These are phyloP conservation scores for Akanthomyces muscarius DNA, from an alignment of 2,329 filamentous ascomycete species.

Conservation along the genomic window DNA sequence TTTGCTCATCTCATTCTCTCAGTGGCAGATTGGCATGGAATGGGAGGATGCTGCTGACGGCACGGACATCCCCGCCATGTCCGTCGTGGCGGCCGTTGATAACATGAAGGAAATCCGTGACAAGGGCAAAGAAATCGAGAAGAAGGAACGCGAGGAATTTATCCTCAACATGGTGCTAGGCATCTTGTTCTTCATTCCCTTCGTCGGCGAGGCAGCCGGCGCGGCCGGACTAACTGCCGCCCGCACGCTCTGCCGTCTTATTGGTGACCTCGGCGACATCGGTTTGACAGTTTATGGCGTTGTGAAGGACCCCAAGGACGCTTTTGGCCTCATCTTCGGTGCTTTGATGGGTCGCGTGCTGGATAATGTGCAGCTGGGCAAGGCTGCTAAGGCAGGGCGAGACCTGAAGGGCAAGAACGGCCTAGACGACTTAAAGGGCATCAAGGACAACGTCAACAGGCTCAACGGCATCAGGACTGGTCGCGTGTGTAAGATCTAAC, in stretches of 20 bases:
- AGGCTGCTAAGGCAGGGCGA: background rate
- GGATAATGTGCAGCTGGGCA: background rate
- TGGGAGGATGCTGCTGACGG: background rate
- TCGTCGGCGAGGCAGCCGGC: conserved; percentile 42
- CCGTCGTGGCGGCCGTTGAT: conserved; percentile 22
- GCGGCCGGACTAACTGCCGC: background rate
- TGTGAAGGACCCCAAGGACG: background rate
- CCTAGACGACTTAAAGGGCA: background rate
- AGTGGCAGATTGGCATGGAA: background rate
- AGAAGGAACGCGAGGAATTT: conserved; percentile 22
- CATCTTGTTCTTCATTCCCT: conserved; percentile 46
- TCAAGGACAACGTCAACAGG: background rate
- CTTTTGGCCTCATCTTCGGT: conserved; percentile 1
- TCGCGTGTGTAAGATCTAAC: background rate
- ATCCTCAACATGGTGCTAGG: conserved; percentile 37
- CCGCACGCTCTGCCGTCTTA: background rate
- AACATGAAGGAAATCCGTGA: conserved; percentile 27
- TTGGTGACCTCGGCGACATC: background rate
- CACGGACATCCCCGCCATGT: background rate
- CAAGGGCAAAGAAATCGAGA: conserved; percentile 23
- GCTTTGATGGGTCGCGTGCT: background rate
- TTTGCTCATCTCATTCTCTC: background rate
- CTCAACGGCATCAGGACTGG: background rate
- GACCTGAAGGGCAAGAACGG: background rate
- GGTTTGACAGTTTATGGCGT: background rate